These are phyloP conservation scores for Arthrinium phaeospermum DNA, from an alignment of 2,329 filamentous ascomycete species.

Conservation along the genomic window DNA sequence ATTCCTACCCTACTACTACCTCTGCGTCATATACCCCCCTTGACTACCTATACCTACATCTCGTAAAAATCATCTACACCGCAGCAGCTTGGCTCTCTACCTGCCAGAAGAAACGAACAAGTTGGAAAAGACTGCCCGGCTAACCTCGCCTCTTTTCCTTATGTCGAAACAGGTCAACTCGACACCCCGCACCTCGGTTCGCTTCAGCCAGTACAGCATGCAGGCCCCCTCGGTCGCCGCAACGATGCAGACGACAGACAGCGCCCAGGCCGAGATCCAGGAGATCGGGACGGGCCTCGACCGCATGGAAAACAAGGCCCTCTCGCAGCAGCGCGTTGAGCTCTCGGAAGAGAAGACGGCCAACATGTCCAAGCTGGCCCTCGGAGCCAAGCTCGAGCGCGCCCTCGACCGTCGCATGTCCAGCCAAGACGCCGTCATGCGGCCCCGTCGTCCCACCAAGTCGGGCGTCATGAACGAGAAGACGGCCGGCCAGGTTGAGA, in stretches of 20 bases:
- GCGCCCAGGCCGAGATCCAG: slow-evolving; percentile 61
- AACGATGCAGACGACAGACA: slow-evolving; percentile 59
- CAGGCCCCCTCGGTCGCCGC: slow-evolving; percentile 60
- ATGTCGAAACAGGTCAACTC: slow-evolving; percentile 33
- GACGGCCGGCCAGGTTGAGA: slow-evolving; percentile 20
- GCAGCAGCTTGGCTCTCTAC: background rate
- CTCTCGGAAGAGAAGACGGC: slow-evolving; percentile 81
- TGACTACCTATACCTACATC: background rate
- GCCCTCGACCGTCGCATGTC: slow-evolving; percentile 87
- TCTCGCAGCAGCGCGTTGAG: slow-evolving; percentile 80
- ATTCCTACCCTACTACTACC: background rate
- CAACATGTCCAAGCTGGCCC: slow-evolving; percentile 82
- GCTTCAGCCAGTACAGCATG: slow-evolving; percentile 66
- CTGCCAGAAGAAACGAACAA: no score
- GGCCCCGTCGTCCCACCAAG: slow-evolving; percentile 55
- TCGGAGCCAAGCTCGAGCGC: slow-evolving; percentile 89
- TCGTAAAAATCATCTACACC: no score
- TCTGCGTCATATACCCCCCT: slow-evolving; percentile 20
- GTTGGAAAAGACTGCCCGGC: background rate
- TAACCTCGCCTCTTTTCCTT: background rate
- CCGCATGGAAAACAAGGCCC: slow-evolving; percentile 88
- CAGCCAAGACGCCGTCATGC: slow-evolving; percentile 86
- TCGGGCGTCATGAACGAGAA: slow-evolving; percentile 32
- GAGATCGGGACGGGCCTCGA: slow-evolving; percentile 81
- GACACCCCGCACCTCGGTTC: slow-evolving; percentile 58